Evolutionary conservation across 441 rosid genomes (phyloP), one percentile per base, ranked within the genome.

Genomic region (Corymbia calophylla): DNA sequence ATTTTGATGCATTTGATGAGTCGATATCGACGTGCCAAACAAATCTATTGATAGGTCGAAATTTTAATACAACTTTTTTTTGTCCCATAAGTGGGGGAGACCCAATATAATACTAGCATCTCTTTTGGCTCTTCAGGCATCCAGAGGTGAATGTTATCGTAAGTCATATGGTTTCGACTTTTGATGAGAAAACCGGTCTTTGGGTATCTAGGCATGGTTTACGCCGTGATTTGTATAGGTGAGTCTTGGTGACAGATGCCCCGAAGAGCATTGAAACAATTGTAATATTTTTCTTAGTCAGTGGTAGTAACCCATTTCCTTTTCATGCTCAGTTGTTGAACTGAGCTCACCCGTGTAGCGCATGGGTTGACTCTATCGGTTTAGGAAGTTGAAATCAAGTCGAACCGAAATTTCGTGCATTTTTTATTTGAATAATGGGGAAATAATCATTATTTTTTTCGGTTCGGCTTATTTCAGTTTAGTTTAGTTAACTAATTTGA

Each of bases 41-140:
- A 3, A 10, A 29, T 58, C 14, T 1, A 3, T 58, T 14, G 0
- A 25, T 3, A 10, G n/a, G 64, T 25, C 13, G 0, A 58, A 23
- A 11, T 58, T 58, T 0, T 9, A 29, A 9, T 4, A 25, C 64
- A 4, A 58, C n/a, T 2, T 25, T 58, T 58, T 56, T 25, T 0
- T 2, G 3, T 58, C 25, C 14, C 2, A 5, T 9, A 58, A 25
- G 1, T 1, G 12, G 11, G 3, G 14, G 5, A 58, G 6, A 25
- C 25, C 6, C 64, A 10, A 58, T 10, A 58, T 25, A 3, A 58
- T 58, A 58, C 64, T 58, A 58, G 7, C 64, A 25, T 58, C n/a
- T 58, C 14, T 25, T 58, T 58, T 6, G 13, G 5, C 10, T 58
- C 7, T 9, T 2, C 64, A 58, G n/a, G 23, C 25, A 58, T 58